These are phyloP conservation scores for Theileria orientalis DNA, from an alignment of 169 alveolate genomes.

Conservation along the genomic window DNA sequence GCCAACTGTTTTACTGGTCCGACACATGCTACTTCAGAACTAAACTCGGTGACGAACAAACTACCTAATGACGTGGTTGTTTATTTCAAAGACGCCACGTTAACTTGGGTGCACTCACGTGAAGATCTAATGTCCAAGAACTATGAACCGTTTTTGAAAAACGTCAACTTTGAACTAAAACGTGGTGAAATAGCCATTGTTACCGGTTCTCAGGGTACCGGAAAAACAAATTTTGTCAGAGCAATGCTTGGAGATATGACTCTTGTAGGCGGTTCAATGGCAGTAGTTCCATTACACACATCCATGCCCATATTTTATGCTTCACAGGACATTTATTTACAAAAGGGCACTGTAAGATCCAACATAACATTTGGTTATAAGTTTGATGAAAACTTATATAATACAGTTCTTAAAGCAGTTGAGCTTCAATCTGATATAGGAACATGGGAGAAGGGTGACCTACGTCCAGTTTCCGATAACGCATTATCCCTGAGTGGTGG, in stretches of 20 bases:
- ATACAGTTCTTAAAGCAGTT: slow-evolving; percentile 3
- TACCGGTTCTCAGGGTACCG: slow-evolving; percentile 56
- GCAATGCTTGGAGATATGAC: slow-evolving; percentile 60
- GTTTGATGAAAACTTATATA: slow-evolving; percentile 48
- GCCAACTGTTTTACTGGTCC: slow-evolving; percentile 1
- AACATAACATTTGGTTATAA: too few species aligned
- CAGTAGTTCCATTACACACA: slow-evolving; percentile 36
- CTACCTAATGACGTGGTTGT: slow-evolving; percentile 5
- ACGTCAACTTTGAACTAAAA: too few species aligned
- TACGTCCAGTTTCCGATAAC: slow-evolving; percentile 40
- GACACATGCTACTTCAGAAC: neutral
- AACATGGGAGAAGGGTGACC: slow-evolving; percentile 54
- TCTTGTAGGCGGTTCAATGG: too few species aligned
- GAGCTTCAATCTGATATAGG: too few species aligned
- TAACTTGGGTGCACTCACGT: slow-evolving; percentile 12
- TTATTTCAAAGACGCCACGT: too few species aligned
- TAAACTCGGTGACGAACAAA: too few species aligned
- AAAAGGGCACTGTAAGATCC: slow-evolving; percentile 41
- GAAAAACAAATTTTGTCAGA: slow-evolving; percentile 50
- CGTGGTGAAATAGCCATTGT: too few species aligned
- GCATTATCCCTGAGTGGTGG: slow-evolving; percentile 86
- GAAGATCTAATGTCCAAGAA: slow-evolving; percentile 8
- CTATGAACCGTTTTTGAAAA: too few species aligned
- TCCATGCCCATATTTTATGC: slow-evolving; percentile 59
- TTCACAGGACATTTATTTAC: too few species aligned